A percentile compares a stretch with the other conserved stretches of the same genome.
These are phyloP conservation scores for Ecytonucleospora hepatopenaei DNA, from an alignment of 371 early-diverging fungal genomes.

Conservation along the genomic window DNA sequence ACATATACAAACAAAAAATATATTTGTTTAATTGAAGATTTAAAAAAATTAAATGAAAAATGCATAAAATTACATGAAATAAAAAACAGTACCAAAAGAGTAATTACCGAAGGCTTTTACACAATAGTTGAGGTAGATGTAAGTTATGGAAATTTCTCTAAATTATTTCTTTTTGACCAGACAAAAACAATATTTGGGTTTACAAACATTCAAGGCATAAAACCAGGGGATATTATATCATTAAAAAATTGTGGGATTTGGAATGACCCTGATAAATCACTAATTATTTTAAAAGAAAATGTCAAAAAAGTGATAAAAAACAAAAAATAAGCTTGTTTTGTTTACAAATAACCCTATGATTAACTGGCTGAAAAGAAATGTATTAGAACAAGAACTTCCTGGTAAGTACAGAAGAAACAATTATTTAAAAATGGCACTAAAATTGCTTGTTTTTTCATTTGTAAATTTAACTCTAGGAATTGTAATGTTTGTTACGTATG, in stretches of 20 bases:
- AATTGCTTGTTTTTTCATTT: conserved; percentile 7
- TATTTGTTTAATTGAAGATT: too few relatives aligned
- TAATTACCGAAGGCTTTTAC: background rate
- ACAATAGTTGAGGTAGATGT: background rate
- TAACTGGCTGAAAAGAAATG: background rate
- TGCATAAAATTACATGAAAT: background rate
- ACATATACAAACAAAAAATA: too few relatives aligned
- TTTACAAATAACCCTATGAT: background rate
- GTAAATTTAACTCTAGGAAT: conserved; percentile 1
- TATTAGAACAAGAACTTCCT: conserved; percentile 11
- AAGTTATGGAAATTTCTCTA: background rate
- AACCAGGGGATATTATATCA: background rate
- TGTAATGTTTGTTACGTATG: background rate
- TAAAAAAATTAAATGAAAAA: background rate
- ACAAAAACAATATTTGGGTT: background rate
- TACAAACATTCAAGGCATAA: background rate
- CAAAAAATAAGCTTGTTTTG: background rate
- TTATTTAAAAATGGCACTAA: background rate
- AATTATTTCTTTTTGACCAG: background rate
- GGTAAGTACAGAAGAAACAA: conserved; percentile 8
- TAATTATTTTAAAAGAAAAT: background rate
- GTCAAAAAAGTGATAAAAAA: background rate
- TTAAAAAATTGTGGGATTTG: background rate
- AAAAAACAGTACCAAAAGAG: background rate
- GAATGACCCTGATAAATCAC: background rate